Base-by-base conservation (phyloP, 768 basidiomycete species). In the Panaeolus cyanescens region DNA sequence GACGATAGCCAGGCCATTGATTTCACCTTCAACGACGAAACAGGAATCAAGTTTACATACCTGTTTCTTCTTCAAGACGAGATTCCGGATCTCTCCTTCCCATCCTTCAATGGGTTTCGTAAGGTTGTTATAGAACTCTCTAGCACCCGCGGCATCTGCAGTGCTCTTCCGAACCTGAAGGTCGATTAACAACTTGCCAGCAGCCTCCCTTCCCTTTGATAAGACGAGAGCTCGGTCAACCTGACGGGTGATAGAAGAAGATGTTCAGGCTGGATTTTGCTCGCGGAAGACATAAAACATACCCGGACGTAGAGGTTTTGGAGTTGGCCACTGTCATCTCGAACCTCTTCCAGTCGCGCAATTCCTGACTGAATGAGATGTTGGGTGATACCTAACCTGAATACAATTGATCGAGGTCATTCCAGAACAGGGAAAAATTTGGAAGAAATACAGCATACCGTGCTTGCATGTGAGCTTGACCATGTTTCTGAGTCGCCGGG, bases 401-500 rank as follows among this genome's bases (percentile, higher is more conserved):
- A 50, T 42, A 34, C 36, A 20, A 31, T 25, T n/a, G 34, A 42
- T 45, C 34, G 36, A 61, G 13, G 36, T 60, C 53, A 59, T 42
- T 61, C 59, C 25, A 60, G 55, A 32, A 25, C 32, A 5, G 28
- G 17, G 31, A 25, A 58, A 12, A 56, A 64, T 33, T 59, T 32
- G 50, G 30, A 59, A 30, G 55, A 55, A 34, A 50, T 6, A 60
- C 56, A 20, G 63, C 83, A 53, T 72, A 91, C 91, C 92, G 85
- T 45, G 92, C 92, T 74, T 94, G 91, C 93, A 93, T 95, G 69
- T 93, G 92, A 15, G 92, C 92, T 70, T 95, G 92, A 17, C 93
- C 91, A 67, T 95, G 93, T 72, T 93, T 93, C 74, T 87, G 77
- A 13, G 87, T 91, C 28, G 76, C 78, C 25, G 93, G 93, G 67